Evolutionary conservation across 257 asterid genomes (phyloP), one percentile per base, ranked within the genome.

Genomic region (Przewalskia tangutica): DNA sequence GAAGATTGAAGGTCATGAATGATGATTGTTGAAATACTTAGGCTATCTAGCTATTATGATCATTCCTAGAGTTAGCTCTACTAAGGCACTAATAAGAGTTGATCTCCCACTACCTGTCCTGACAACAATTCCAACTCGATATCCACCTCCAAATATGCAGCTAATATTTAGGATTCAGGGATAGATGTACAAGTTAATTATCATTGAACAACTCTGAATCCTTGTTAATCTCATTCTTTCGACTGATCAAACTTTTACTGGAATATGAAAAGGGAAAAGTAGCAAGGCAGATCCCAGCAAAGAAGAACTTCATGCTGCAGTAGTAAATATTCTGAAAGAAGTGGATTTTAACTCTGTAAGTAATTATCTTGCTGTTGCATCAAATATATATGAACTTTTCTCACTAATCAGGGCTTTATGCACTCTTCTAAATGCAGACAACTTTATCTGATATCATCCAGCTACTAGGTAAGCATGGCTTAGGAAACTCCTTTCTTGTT

Each of bases 271-370:
- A 85, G 88, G 82, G 44, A 86, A 89, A 85, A 85, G 86, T 67
- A 58, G 58, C 48, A 88, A 85, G 82, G 83, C 83, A 44, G 97
- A 89, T 60, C 98, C 98, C 82, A 93, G 67, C 82, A 88, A 54
- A 51, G 95, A 90, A 82, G 97, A 91, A 79, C 87, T 94, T 91
- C 95, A 88, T 68, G 84, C 87, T 6, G 97, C 88, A 38, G 95
- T 88, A 9, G 89, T 71, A 40, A 78, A 83, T 54, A 91, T 94
- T 84, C 95, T 94, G 86, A 94, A 91, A 89, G 89, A 90, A 88
- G 98, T 91, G 10, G 97, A 94, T 87, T 91, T 94, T 82, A 88
- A 94, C 85, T 91, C 89, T 23, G 97, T 94, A 86, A 89, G 97
- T 90, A 9, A 60, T 27, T 46, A 42, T n/a, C 7, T 38, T 38